Conservation (phyloP, 371 early-diverging fungal species). For the Mortierella sp. region DNA sequence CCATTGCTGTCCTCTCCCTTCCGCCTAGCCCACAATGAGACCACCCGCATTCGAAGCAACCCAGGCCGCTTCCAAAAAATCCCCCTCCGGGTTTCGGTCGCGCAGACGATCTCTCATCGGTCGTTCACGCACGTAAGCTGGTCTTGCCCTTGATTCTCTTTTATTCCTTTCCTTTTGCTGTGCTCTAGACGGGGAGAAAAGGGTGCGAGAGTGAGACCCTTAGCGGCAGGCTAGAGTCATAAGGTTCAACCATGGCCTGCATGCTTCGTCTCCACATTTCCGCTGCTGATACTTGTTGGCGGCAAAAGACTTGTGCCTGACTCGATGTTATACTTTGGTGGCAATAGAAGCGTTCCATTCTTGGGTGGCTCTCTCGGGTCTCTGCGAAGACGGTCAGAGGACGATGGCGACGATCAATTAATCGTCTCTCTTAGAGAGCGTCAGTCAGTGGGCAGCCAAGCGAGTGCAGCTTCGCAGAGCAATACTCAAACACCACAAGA, state of each 20-base stretch:
- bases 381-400: constrained; percentile 24
- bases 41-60: constrained; percentile 33
- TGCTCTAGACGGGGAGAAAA: too few relatives aligned
- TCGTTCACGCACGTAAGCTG: constrained; percentile 45
- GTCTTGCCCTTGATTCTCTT: too few relatives aligned
- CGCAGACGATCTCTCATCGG: constrained; percentile 44
- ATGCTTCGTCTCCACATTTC: too few relatives aligned
- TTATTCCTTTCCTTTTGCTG: too few relatives aligned
- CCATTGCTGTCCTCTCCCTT: background rate
- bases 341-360: constrained; percentile 30
- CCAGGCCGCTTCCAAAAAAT: constrained; percentile 25
- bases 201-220: too few relatives aligned
- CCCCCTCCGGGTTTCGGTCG: constrained; percentile 13
- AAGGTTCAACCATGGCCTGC: too few relatives aligned
- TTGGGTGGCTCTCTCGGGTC: constrained; percentile 41
- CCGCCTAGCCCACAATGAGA: constrained; percentile 22
- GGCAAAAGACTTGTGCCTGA: too few relatives aligned
- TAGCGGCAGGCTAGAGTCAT: too few relatives aligned
- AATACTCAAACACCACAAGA: constrained; percentile 45
- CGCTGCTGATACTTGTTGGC: too few relatives aligned
- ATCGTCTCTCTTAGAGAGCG: constrained; percentile 35
- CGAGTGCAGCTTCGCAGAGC: constrained; percentile 30
- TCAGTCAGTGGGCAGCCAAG: constrained; percentile 12
- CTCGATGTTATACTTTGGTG: background rate
- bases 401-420: constrained; percentile 34